A percentile compares a stretch with the other conserved stretches of the same genome.
Evolutionary conservation across 2,329 filamentous ascomycete genomes (phyloP).

Genomic region (Colletotrichum sojae): DNA sequence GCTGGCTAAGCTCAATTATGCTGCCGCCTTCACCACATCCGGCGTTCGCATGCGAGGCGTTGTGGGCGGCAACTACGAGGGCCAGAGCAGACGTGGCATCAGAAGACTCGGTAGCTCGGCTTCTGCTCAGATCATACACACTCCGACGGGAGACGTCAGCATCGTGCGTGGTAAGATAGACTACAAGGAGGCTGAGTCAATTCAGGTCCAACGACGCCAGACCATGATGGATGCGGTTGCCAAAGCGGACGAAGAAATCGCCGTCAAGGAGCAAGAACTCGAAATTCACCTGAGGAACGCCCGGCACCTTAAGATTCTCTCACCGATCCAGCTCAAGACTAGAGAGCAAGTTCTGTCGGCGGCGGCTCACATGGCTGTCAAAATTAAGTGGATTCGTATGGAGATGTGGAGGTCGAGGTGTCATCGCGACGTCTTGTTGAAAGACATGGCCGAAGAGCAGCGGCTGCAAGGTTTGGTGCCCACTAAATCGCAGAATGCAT

Average conservation of each 20-base stretch:
- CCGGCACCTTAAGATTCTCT: conserved; percentile 88
- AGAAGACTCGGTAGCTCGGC: conserved; percentile 78
- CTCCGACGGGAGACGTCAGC: conserved; percentile 80
- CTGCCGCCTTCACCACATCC: conserved; percentile 91
- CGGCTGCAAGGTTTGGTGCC: conserved; percentile 18
- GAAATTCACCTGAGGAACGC: conserved; percentile 90
- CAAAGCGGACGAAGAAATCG: conserved; percentile 85
- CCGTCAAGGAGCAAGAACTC: conserved; percentile 80
- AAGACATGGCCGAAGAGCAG: conserved; percentile 84
- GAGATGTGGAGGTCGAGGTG: conserved; percentile 95
- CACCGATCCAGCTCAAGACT: conserved; percentile 91
- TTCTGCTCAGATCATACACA: conserved; percentile 73
- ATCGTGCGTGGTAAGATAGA: conserved; percentile 82
- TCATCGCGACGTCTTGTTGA: conserved; percentile 87
- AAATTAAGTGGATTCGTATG: conserved; percentile 93
- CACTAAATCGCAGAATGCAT: conserved; percentile 20
- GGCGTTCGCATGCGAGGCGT: conserved; percentile 93
- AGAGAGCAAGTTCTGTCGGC: conserved; percentile 88
- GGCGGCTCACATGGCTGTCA: conserved; percentile 86
- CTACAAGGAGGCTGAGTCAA: conserved; percentile 87
- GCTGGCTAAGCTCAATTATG: conserved; percentile 96
- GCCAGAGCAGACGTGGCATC: conserved; percentile 80
- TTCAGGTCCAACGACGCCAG: conserved; percentile 84
- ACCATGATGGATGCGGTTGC: conserved; percentile 87
- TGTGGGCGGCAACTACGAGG: conserved; percentile 87